Evolutionary conservation across 257 asterid species (phyloP).

Genomic region (Solanum acaule): DNA sequence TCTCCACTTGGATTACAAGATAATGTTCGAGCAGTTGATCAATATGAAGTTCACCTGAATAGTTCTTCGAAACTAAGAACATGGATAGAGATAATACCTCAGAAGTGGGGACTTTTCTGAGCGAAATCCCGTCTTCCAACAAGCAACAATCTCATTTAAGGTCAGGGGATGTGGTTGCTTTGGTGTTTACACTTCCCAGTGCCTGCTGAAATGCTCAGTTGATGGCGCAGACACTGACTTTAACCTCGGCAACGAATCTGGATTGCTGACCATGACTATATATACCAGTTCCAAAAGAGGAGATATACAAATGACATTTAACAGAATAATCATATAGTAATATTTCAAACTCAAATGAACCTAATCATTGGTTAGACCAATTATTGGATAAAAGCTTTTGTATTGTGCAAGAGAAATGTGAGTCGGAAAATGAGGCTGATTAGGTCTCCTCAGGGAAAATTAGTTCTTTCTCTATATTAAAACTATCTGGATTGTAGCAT

Average conservation of each 20-base stretch:
- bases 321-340: neutral
- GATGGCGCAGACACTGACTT: conserved; percentile 36
- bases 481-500: neutral
- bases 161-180: conserved; percentile 69
- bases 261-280: conserved; percentile 39
- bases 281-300: conserved; percentile 32
- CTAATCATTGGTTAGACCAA: neutral
- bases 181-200: conserved; percentile 51
- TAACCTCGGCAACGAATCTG: conserved; percentile 25
- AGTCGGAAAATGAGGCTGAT: neutral
- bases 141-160: conserved; percentile 34
- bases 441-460: neutral
- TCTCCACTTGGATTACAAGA: conserved; percentile 71
- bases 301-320: conserved; percentile 53
- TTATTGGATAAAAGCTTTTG: neutral
- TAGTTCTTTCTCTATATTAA: neutral
- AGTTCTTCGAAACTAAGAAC: conserved; percentile 3
- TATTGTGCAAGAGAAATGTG: neutral
- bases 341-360: neutral
- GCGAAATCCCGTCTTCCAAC: conserved; percentile 13
- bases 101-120: neutral
- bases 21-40: conserved; percentile 84
- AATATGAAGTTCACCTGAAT: conserved; percentile 26
- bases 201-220: conserved; percentile 44
- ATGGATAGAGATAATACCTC: conserved; percentile 2